Percentiles rank a stretch among this genome's conserved stretches.
Evolutionary conservation across 768 basidiomycete genomes (phyloP).

Genomic region (Lactarius deliciosus): DNA sequence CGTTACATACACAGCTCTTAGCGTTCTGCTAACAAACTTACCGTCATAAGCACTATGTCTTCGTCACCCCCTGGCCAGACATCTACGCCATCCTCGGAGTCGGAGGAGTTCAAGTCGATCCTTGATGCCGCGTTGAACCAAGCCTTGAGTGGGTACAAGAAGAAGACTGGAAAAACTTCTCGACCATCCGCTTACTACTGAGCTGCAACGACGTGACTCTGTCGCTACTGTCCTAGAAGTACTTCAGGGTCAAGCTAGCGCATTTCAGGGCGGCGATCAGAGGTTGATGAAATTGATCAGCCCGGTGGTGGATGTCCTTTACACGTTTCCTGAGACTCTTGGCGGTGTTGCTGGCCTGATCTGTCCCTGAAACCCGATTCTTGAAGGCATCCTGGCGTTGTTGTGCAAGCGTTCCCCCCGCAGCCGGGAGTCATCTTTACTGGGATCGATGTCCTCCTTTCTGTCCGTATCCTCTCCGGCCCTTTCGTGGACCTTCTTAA

Average conservation of each 20-base stretch:
- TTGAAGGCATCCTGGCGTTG: not conserved
- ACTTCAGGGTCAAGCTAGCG: not conserved
- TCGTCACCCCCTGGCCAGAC: no score
- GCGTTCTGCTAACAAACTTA: not conserved
- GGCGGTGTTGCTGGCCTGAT: not conserved
- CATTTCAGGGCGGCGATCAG: not conserved
- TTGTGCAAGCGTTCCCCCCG: conserved; percentile 2
- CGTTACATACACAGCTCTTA: no score
- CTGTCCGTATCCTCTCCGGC: not conserved
- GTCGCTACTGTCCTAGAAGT: not conserved
- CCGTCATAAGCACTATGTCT: not conserved
- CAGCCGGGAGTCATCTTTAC: not conserved
- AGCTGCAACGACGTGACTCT: conserved; percentile 1
- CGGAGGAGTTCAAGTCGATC: conserved; percentile 6
- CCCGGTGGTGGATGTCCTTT: conserved; percentile 1
- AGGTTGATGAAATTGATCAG: conserved; percentile 4
- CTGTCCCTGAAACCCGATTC: no score
- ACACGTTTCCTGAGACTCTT: not conserved
- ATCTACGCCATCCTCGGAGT: not conserved
- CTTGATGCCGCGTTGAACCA: not conserved
- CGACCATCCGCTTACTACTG: conserved; percentile 2
- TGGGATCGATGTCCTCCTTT: conserved; percentile 6
- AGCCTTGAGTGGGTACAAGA: conserved; percentile 5
- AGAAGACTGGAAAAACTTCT: conserved; percentile 5
- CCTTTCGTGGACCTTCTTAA: not conserved